These are phyloP conservation scores for Teratosphaeria gauchensis DNA, from an alignment of 2,329 filamentous ascomycete genomes.

Conservation along the genomic window DNA sequence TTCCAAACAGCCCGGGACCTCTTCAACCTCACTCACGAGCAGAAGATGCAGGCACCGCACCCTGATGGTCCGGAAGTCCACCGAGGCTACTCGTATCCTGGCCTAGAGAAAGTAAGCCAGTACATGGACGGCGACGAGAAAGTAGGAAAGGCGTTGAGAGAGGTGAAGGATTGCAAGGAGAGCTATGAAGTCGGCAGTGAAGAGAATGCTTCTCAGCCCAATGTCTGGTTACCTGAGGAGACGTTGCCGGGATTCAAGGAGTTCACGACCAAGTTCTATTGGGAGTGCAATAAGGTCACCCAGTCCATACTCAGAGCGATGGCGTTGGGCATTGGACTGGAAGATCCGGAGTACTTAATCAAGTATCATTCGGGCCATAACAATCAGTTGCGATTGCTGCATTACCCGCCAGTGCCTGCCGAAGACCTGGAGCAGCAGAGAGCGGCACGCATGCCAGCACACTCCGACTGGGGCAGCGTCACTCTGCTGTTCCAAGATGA, in stretches of 20 bases:
- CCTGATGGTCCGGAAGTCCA: slow-evolving; percentile 30
- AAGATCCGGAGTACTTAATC: slow-evolving; percentile 11
- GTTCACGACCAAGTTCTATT: slow-evolving; percentile 18
- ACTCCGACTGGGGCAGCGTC: slow-evolving; percentile 33
- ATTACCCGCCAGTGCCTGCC: slow-evolving; percentile 29
- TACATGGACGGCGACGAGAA: slow-evolving; percentile 7
- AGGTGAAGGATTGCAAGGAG: slow-evolving; percentile 20
- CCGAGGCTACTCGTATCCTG: slow-evolving; percentile 30
- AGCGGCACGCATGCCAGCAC: slow-evolving; percentile 30
- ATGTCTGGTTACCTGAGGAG: slow-evolving; percentile 40
- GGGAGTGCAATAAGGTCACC: slow-evolving; percentile 19
- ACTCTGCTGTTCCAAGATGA: slow-evolving; percentile 35
- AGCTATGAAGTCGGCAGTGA: slow-evolving; percentile 41
- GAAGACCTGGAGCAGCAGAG: slow-evolving; percentile 22
- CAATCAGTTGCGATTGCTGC: slow-evolving; percentile 24
- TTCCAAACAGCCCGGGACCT: slow-evolving; percentile 25
- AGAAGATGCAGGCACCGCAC: slow-evolving; percentile 31
- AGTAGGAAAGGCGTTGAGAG: slow-evolving; percentile 5
- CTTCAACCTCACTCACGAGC: slow-evolving; percentile 27
- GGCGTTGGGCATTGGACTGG: slow-evolving; percentile 25
- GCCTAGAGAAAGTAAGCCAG: slow-evolving; percentile 28
- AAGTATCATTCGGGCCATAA: slow-evolving; percentile 13
- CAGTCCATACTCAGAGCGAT: slow-evolving; percentile 17
- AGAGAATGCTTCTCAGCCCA: slow-evolving; percentile 33
- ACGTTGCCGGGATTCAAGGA: slow-evolving; percentile 34